Percentiles rank a stretch among this genome's conserved stretches.
These are phyloP conservation scores for Blastocystis sp. DNA, from an alignment of 352 stramenopile genomes.

Conservation along the genomic window DNA sequence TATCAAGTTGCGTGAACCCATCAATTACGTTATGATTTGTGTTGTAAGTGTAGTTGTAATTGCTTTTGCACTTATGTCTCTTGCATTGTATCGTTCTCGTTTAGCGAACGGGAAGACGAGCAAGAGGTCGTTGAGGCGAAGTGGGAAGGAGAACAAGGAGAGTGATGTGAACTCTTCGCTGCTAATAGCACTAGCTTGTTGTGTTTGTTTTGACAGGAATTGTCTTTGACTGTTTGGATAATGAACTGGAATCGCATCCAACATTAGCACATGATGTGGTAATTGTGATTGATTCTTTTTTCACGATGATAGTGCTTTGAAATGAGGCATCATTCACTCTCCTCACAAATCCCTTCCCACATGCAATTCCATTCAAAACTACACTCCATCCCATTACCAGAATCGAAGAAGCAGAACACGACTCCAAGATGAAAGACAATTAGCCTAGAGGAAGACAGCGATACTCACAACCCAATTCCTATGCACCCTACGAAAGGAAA, in stretches of 20 bases:
- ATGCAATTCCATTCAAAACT: neutral
- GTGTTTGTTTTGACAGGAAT: slow-evolving; percentile 27
- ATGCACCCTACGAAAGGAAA: neutral
- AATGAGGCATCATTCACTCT: no score
- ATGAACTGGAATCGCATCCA: slow-evolving; percentile 34
- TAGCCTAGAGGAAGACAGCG: neutral
- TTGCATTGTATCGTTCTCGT: neutral
- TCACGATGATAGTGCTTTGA: no score
- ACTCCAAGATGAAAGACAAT: neutral
- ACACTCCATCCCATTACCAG: neutral
- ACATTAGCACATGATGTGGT: neutral
- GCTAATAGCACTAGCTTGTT: neutral
- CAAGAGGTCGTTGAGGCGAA: neutral
- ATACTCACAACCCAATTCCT: neutral
- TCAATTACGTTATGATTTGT: neutral
- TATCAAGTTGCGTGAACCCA: slow-evolving; percentile 6
- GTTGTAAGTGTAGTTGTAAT: neutral
- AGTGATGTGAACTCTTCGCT: neutral
- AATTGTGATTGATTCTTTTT: no score
- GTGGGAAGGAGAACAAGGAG: no score
- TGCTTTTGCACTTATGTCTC: neutral
- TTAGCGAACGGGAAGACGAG: neutral
- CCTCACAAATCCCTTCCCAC: no score
- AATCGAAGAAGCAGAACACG: slow-evolving; percentile 5
- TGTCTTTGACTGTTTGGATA: no score